Percentiles rank a stretch among this genome's conserved stretches.
Evolutionary conservation across 2,329 filamentous ascomycete genomes (phyloP).

Genomic region (Mollisiaceae sp.): DNA sequence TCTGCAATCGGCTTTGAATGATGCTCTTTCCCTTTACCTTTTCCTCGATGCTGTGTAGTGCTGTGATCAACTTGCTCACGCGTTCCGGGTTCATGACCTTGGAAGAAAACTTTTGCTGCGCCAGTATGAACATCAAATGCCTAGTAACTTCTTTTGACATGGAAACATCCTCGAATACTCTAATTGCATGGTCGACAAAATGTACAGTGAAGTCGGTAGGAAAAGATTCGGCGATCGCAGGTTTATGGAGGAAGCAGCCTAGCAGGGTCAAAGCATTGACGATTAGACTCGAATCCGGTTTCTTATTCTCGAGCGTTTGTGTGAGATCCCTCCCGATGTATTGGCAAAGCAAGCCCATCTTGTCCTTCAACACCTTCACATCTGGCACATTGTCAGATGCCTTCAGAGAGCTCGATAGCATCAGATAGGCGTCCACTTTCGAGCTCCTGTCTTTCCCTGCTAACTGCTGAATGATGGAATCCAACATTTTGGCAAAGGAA

Average conservation of each 20-base stretch:
- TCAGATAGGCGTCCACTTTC: slow-evolving; percentile 85
- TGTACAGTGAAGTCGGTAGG: slow-evolving; percentile 80
- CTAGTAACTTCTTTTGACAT: slow-evolving; percentile 79
- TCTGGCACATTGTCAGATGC: slow-evolving; percentile 84
- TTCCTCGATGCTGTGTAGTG: slow-evolving; percentile 74
- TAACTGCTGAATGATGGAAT: slow-evolving; percentile 82
- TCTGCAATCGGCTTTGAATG: slow-evolving; percentile 73
- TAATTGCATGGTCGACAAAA: slow-evolving; percentile 80
- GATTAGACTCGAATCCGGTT: slow-evolving; percentile 70
- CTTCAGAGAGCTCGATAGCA: slow-evolving; percentile 76
- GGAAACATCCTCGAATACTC: slow-evolving; percentile 69
- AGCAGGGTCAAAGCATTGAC: slow-evolving; percentile 81
- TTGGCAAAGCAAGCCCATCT: slow-evolving; percentile 77
- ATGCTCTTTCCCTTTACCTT: slow-evolving; percentile 82
- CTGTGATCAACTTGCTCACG: slow-evolving; percentile 71
- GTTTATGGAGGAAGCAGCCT: slow-evolving; percentile 76
- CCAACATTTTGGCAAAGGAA: slow-evolving; percentile 79
- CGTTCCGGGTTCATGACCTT: slow-evolving; percentile 77
- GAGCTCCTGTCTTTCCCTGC: slow-evolving; percentile 73
- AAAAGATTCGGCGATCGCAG: slow-evolving; percentile 71
- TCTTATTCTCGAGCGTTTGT: slow-evolving; percentile 60
- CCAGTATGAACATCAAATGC: slow-evolving; percentile 80
- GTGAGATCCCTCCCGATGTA: slow-evolving; percentile 85
- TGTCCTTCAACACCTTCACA: slow-evolving; percentile 71
- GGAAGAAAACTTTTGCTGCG: slow-evolving; percentile 76